Percentiles rank a stretch among this genome's conserved stretches.
Evolutionary conservation across 208 protist genomes (phyloP).

Genomic region (Kentomonas sorsogonicus): DNA sequence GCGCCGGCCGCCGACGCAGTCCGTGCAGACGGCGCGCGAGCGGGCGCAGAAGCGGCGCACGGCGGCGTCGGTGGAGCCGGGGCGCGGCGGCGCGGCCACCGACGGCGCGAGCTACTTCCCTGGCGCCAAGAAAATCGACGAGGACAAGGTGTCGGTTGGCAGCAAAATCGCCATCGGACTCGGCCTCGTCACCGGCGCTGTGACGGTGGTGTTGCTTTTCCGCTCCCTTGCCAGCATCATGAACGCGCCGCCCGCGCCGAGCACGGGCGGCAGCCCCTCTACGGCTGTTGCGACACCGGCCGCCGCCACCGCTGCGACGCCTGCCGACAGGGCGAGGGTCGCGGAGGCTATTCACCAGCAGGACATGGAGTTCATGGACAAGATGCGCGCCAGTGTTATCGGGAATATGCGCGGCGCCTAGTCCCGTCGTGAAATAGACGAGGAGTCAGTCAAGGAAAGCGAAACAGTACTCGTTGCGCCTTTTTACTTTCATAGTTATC

Average conservation of each 20-base stretch:
- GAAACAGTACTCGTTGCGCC: too few species aligned
- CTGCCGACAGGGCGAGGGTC: too few species aligned
- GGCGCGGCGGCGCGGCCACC: conserved; percentile 7
- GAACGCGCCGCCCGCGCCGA: not conserved
- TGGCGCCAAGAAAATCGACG: conserved; percentile 25
- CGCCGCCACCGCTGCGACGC: too few species aligned
- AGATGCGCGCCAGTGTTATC: too few species aligned
- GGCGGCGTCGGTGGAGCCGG: conserved; percentile 16
- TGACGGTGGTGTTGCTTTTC: conserved; percentile 12
- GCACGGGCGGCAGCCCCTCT: too few species aligned
- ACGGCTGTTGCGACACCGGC: too few species aligned
- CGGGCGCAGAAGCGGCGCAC: conserved; percentile 18
- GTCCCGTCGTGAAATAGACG: too few species aligned
- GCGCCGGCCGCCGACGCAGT: conserved; percentile 23
- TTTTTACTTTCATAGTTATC: not conserved
- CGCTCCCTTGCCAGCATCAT: conserved; percentile 16
- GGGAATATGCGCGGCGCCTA: too few species aligned
- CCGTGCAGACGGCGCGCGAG: conserved; percentile 26
- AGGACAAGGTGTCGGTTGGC: conserved; percentile 19
- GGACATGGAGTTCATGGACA: too few species aligned
- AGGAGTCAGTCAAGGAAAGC: too few species aligned
- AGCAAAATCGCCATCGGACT: conserved; percentile 20
- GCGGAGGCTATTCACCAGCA: too few species aligned
- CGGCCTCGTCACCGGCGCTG: conserved; percentile 11
- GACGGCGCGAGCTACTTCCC: conserved; percentile 19